Evolutionary conservation across 1,284 basidiomycete species (phyloP).

Genomic region (Waitea zeae): DNA sequence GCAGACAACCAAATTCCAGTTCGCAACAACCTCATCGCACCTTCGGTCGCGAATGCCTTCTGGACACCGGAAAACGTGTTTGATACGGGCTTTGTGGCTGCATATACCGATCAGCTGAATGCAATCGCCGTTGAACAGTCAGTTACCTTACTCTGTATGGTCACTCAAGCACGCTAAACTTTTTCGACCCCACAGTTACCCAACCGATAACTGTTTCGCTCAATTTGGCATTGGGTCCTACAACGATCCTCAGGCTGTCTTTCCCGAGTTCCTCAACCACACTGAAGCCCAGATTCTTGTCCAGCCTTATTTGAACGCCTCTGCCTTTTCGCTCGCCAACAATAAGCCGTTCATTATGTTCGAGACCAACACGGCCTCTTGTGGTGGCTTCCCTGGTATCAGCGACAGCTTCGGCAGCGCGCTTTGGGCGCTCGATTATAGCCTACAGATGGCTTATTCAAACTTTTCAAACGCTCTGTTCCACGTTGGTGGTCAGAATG

Average conservation of each 20-base stretch:
- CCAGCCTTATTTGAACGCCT: slow-evolving; percentile 29
- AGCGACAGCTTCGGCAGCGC: slow-evolving; percentile 37
- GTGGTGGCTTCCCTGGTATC: slow-evolving; percentile 31
- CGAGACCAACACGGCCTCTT: slow-evolving; percentile 39
- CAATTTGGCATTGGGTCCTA: slow-evolving; percentile 23
- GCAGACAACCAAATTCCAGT: slow-evolving; percentile 17
- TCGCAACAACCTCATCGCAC: slow-evolving; percentile 26
- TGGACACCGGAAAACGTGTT: slow-evolving; percentile 37
- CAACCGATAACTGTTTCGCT: slow-evolving; percentile 43
- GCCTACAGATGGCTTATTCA: slow-evolving; percentile 38
- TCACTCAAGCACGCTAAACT: too few relatives aligned
- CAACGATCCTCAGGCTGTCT: slow-evolving; percentile 30
- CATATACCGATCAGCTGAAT: slow-evolving; percentile 25
- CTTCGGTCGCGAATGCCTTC: slow-evolving; percentile 32
- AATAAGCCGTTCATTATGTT: slow-evolving; percentile 37
- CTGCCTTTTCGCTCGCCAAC: slow-evolving; percentile 20
- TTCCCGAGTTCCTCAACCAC: slow-evolving; percentile 43
- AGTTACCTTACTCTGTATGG: too few relatives aligned
- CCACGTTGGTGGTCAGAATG: slow-evolving; percentile 51
- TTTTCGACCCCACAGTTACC: too few relatives aligned
- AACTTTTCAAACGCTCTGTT: slow-evolving; percentile 42
- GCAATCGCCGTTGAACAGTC: slow-evolving; percentile 41
- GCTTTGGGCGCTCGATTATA: slow-evolving; percentile 56
- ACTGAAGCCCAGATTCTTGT: slow-evolving; percentile 26
- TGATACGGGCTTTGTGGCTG: slow-evolving; percentile 36